These are phyloP conservation scores for Amanita rimosa DNA, from an alignment of 768 basidiomycete species.

Conservation along the genomic window DNA sequence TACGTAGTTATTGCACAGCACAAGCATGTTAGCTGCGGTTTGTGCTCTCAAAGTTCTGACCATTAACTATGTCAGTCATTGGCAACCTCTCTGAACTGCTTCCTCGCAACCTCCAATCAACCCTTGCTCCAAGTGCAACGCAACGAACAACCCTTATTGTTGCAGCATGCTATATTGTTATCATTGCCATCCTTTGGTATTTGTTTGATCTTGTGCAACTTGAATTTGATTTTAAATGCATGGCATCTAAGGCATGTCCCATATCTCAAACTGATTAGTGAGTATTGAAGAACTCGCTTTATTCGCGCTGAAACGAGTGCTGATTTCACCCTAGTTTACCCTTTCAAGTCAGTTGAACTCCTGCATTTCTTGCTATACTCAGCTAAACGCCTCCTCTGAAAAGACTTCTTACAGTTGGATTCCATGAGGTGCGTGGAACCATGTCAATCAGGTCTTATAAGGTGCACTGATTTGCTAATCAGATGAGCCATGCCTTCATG, in stretches of 20 bases:
- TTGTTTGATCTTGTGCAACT: slow-evolving; percentile 11
- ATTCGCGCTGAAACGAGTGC: slow-evolving; percentile 4
- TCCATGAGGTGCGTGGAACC: slow-evolving; percentile 56
- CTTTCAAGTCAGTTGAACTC: slow-evolving; percentile 78
- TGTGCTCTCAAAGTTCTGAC: too few relatives aligned
- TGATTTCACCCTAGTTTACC: slow-evolving; percentile 50
- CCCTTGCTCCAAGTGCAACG: slow-evolving; percentile 56
- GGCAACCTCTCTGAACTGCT: not conserved
- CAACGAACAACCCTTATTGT: slow-evolving; percentile 73
- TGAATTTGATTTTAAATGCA: not conserved
- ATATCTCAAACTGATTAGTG: slow-evolving; percentile 59
- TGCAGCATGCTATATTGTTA: slow-evolving; percentile 62
- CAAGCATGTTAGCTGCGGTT: not conserved
- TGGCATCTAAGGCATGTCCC: slow-evolving; percentile 58
- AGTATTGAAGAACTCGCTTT: slow-evolving; percentile 19
- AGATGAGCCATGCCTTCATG: slow-evolving; percentile 83
- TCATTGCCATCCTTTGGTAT: slow-evolving; percentile 74
- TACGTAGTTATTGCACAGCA: not conserved
- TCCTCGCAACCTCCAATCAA: slow-evolving; percentile 26
- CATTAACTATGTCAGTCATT: not conserved
- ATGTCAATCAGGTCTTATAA: not conserved
- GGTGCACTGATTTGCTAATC: not conserved
- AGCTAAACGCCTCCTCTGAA: not conserved
- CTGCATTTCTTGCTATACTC: not conserved
- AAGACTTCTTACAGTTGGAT: slow-evolving; percentile 77